Evolutionary conservation across 495 filamentous ascomycete species (phyloP), one percentile per base, ranked within the genome.

Genomic region (Talaromyces liani): DNA sequence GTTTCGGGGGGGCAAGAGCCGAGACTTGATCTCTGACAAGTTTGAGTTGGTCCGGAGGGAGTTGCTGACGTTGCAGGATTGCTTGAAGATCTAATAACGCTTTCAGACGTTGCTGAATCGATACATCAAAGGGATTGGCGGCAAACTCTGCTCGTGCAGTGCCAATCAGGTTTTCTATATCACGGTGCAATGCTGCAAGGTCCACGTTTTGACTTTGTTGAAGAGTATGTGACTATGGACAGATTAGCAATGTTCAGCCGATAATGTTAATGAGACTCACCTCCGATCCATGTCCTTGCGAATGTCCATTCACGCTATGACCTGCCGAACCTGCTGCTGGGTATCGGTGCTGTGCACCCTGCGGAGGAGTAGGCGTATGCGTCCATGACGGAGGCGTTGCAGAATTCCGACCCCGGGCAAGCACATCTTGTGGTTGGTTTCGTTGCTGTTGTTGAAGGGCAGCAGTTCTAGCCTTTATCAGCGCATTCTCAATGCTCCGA

Each of bases 401-500:
- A 72, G 72, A 71, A 29, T 80, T 80, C 54, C 88, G 83, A 45
- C 74, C 75, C 63, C 85, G 85, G 22, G 78, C 79, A 61, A 88
- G 76, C 8, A 86, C 70, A 55, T 91, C 87, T 58, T 85, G 84
- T 66, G 89, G 87, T 47, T 78, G 77, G 64, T 85, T 82, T 45
- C 83, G 84, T 70, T 91, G 88, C 65, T 91, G 85, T 56, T 85
- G 82, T 62, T 91, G 85, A 60, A 91, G 73, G 58, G 87, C 85
- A 16, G 85, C 87, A 8, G 91, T 95, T 63, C 89, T 85, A 6
- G 89, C 90, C 72, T 92, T 96, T 70, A 96, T 91, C 63, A 98
- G 79, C 16, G 93, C 91, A 77, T 88, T 96, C 71, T 98, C 94
- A 67, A 98, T 98, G 60, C 89, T 88, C 41, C 90, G 84, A 41